phyloP scores from a whole-genome alignment of 2,329 filamentous ascomycete species.

The Colletotrichum salicis region DNA sequence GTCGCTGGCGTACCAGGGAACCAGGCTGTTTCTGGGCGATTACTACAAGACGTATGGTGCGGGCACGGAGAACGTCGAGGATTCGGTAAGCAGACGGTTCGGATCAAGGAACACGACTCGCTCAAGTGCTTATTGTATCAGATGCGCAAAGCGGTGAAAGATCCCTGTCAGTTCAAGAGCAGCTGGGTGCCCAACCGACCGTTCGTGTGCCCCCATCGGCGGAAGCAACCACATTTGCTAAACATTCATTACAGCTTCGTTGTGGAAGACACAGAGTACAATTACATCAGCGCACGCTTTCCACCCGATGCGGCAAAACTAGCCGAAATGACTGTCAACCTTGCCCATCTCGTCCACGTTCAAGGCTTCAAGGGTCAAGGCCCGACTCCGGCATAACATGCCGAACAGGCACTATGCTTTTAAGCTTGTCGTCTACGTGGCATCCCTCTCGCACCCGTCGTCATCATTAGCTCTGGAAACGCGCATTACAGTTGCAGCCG shows the following conservation, averaged over 20 bases:
- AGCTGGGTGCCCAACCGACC: conserved; percentile 44
- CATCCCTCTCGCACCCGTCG: neutral
- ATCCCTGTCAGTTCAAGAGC: conserved; percentile 56
- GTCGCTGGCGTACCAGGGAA: conserved; percentile 59
- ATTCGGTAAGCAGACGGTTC: conserved; percentile 48
- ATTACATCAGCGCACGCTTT: conserved; percentile 60
- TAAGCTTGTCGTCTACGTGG: neutral
- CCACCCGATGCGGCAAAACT: conserved; percentile 56
- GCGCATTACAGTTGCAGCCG: neutral
- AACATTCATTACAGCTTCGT: conserved; percentile 51
- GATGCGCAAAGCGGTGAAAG: conserved; percentile 55
- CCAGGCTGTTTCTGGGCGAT: conserved; percentile 60
- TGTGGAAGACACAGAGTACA: conserved; percentile 59
- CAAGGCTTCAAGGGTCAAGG: conserved; percentile 14
- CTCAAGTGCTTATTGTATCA: conserved; percentile 35
- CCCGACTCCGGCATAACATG: neutral
- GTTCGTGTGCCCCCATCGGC: neutral
- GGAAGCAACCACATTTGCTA: neutral
- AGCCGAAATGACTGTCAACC: conserved; percentile 52
- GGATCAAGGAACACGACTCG: neutral
- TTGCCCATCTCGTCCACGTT: conserved; percentile 42
- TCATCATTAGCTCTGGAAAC: neutral
- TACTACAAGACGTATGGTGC: conserved; percentile 68
- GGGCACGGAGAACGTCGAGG: conserved; percentile 60
- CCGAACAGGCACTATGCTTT: neutral